Conservation (phyloP, 768 basidiomycete species). For the Lentinula lateritia region DNA sequence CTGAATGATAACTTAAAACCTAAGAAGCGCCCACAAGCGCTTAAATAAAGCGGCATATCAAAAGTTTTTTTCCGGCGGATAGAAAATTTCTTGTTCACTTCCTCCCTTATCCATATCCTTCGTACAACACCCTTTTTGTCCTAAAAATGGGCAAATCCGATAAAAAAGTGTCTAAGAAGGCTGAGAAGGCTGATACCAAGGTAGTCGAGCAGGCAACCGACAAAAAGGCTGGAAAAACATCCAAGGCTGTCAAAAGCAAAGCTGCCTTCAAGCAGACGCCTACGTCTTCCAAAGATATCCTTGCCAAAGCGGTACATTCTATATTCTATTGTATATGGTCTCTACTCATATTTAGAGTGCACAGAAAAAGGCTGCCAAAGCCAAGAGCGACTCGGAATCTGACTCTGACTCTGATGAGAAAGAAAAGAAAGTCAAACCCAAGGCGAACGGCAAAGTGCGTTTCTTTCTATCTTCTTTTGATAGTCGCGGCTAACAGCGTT, state of each 20-base stretch:
- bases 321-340: slow-evolving; percentile 1
- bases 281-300: slow-evolving; percentile 35
- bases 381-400: slow-evolving; percentile 17
- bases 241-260: slow-evolving; percentile 26
- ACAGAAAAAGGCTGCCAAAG: slow-evolving; percentile 18
- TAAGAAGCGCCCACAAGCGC: no score
- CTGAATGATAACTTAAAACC: no score
- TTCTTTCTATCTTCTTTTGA: slow-evolving; percentile 8
- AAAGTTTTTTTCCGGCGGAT: not conserved
- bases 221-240: slow-evolving; percentile 40
- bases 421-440: slow-evolving; percentile 15
- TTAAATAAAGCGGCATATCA: no score
- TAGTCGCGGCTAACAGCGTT: slow-evolving; percentile 11
- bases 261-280: slow-evolving; percentile 19
- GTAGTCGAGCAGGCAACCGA: slow-evolving; percentile 22
- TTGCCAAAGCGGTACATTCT: slow-evolving; percentile 32
- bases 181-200: slow-evolving; percentile 9
- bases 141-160: not conserved
- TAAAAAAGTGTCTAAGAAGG: slow-evolving; percentile 8
- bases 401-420: slow-evolving; percentile 16
- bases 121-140: not conserved
- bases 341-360: not conserved
- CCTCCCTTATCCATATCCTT: not conserved
- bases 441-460: slow-evolving; percentile 11
- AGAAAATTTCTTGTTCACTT: not conserved